These are phyloP conservation scores for Echeveria elegans DNA, from an alignment of 164 flowering plant species.

Conservation along the genomic window DNA sequence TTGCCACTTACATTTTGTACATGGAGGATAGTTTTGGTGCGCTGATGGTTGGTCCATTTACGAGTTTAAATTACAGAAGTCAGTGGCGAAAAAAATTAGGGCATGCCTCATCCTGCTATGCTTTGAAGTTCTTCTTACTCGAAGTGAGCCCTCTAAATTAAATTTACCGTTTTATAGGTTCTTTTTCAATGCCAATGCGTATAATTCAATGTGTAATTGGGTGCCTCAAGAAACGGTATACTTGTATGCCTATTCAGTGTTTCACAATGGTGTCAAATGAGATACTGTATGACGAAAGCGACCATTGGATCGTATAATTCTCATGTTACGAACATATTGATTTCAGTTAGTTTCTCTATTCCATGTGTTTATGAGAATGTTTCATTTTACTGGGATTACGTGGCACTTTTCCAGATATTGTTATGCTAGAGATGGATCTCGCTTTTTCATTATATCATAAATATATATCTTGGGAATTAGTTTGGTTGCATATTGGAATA, in stretches of 20 bases:
- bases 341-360: background rate
- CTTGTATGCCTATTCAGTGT: background rate
- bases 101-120: constrained; percentile 41
- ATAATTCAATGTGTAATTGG: too few species aligned
- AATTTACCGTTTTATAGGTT: constrained; percentile 5
- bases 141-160: too few species aligned
- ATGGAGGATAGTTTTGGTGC: constrained; percentile 75
- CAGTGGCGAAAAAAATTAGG: constrained; percentile 67
- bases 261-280: background rate
- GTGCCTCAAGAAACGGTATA: too few species aligned
- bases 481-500: background rate
- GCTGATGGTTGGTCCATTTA: constrained; percentile 59
- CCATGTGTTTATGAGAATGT: background rate
- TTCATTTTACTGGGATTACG: background rate
- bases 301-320: background rate
- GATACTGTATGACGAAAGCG: background rate
- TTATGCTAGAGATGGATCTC: too few species aligned
- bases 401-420: too few species aligned
- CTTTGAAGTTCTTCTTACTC: constrained; percentile 53
- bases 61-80: constrained; percentile 34
- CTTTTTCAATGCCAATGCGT: too few species aligned
- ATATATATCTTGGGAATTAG: too few species aligned
- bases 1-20: constrained; percentile 56
- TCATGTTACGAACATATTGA: background rate
- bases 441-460: too few species aligned